Percentiles rank a stretch among this genome's conserved stretches.
phyloP scores from a whole-genome alignment of 2,329 filamentous ascomycete genomes.

The Fusarium camptoceras region DNA sequence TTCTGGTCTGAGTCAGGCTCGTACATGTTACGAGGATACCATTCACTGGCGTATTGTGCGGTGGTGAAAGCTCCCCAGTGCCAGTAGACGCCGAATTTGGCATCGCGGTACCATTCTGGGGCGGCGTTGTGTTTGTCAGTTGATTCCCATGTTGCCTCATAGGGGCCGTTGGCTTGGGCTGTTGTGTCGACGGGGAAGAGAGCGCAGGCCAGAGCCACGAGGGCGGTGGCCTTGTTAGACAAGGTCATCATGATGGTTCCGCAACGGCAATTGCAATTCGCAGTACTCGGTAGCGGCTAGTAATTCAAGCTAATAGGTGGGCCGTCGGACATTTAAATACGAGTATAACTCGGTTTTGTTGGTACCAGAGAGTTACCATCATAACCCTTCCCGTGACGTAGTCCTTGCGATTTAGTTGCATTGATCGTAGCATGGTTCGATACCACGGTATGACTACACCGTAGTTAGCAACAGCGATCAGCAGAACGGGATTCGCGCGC shows the following conservation, averaged over 20 bases:
- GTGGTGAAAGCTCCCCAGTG: conserved; percentile 31
- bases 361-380: neutral
- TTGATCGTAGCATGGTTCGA: too few species aligned
- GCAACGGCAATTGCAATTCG: neutral
- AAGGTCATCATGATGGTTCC: neutral
- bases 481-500: conserved; percentile 9
- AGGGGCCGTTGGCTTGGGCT: neutral
- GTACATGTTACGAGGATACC: conserved; percentile 31
- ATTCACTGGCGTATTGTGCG: conserved; percentile 20
- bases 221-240: neutral
- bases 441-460: neutral
- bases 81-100: conserved; percentile 30
- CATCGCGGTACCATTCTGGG: conserved; percentile 25
- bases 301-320: neutral
- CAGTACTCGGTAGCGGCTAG: neutral
- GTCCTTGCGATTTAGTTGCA: neutral
- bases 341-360: neutral
- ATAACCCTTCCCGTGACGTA: neutral
- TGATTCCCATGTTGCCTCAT: conserved; percentile 26
- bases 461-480: neutral
- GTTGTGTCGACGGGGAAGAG: neutral
- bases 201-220: neutral
- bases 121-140: conserved; percentile 23
- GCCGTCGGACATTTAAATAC: neutral
- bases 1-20: conserved; percentile 11